Conservation (phyloP, 225 moss, liverwort and hornwort genomes). For the Pseudisothecium myosuroides region DNA sequence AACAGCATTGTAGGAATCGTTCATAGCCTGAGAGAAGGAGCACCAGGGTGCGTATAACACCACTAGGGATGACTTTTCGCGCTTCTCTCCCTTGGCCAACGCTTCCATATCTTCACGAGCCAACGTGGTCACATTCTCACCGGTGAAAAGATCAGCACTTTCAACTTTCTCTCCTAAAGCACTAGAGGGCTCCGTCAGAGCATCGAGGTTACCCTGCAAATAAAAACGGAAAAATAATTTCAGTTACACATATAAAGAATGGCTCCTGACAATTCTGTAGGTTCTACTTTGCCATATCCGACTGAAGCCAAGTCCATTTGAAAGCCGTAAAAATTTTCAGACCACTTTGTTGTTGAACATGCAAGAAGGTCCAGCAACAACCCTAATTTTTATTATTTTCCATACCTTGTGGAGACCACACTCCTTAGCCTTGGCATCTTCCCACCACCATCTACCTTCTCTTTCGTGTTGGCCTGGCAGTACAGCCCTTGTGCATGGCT, state of each 20-base stretch:
- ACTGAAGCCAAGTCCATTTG: neutral
- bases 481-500: slow-evolving; percentile 90
- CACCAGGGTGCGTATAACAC: slow-evolving; percentile 97
- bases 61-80: slow-evolving; percentile 47
- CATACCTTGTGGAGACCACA: slow-evolving; percentile 92
- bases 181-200: neutral
- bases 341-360: too few relatives aligned
- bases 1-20: slow-evolving; percentile 57
- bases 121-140: slow-evolving; percentile 49
- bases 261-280: neutral
- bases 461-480: slow-evolving; percentile 92
- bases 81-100: slow-evolving; percentile 27
- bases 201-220: slow-evolving; percentile 62
- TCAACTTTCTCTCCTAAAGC: slow-evolving; percentile 16
- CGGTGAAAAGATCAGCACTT: slow-evolving; percentile 57
- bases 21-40: slow-evolving; percentile 85
- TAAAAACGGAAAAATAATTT: neutral
- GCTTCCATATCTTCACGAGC: slow-evolving; percentile 56
- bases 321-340: neutral
- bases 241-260: neutral
- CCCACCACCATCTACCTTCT: slow-evolving; percentile 99
- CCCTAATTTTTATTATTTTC: neutral
- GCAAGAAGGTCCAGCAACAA: neutral
- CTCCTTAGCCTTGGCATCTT: slow-evolving; percentile 91
- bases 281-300: neutral